These are phyloP conservation scores for Omphalea diandra DNA, from an alignment of 441 rosid genomes.

Conservation along the genomic window DNA sequence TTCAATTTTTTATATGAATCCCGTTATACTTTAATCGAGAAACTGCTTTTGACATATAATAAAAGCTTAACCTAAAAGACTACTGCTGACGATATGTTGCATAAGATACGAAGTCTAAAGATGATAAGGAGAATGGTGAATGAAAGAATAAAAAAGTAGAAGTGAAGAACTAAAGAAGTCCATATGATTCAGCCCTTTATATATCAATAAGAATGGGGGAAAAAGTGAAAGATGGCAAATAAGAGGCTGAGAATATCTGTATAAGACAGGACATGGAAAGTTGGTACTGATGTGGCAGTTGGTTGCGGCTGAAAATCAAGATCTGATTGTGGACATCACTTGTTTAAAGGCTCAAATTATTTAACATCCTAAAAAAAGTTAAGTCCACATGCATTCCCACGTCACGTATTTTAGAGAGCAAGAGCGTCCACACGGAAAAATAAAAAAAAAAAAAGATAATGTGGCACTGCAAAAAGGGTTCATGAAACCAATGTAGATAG, in stretches of 20 bases:
- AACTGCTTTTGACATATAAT: background rate
- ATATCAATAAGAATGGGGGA: background rate
- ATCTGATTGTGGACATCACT: background rate
- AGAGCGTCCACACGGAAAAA: constrained; percentile 15
- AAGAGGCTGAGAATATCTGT: background rate
- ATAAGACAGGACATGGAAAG: constrained; percentile 11
- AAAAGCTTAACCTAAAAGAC: background rate
- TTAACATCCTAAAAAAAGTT: background rate
- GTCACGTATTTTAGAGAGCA: background rate
- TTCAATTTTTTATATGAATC: background rate
- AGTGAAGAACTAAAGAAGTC: background rate
- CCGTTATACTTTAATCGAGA: background rate
- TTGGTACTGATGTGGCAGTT: constrained; percentile 9
- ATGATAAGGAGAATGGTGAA: constrained; percentile 12
- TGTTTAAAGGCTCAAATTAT: background rate
- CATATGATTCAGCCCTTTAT: background rate
- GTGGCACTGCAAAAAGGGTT: background rate
- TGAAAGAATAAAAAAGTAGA: background rate
- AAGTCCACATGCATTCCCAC: constrained; percentile 10
- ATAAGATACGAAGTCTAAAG: background rate
- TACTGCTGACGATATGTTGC: constrained; percentile 8
- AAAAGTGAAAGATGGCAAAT: background rate
- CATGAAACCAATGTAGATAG: background rate
- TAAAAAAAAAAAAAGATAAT: background rate
- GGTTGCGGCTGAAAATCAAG: background rate